A percentile compares a stretch with the other conserved stretches of the same genome.
These are phyloP conservation scores for Hymenochaete sp. DNA, from an alignment of 1,284 basidiomycete genomes.

Conservation along the genomic window DNA sequence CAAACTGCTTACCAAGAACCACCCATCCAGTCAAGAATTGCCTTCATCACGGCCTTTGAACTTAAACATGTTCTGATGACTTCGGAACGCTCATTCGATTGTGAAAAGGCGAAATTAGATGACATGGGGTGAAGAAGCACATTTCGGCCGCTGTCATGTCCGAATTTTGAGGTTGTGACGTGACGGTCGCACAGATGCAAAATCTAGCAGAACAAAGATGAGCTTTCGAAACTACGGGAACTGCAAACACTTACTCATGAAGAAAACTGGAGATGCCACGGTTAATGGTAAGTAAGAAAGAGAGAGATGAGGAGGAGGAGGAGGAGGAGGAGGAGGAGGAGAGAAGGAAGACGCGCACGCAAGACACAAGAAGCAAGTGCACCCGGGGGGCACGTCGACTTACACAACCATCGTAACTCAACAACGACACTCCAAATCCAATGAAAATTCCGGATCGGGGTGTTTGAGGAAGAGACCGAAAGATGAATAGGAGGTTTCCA, in stretches of 20 bases:
- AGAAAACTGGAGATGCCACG: slow-evolving; percentile 36
- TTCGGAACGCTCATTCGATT: slow-evolving; percentile 88
- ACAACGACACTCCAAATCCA: too few species aligned
- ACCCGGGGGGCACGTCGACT: too few species aligned
- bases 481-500: too few species aligned
- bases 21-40: slow-evolving; percentile 98
- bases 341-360: too few species aligned
- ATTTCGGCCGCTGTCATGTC: slow-evolving; percentile 98
- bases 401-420: too few species aligned
- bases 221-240: not conserved
- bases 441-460: too few species aligned
- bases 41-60: slow-evolving; percentile 98
- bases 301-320: too few species aligned
- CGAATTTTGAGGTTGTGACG: slow-evolving; percentile 94
- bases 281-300: too few species aligned
- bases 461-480: too few species aligned
- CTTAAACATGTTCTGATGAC: slow-evolving; percentile 98
- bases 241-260: slow-evolving; percentile 33
- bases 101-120: too few species aligned
- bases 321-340: too few species aligned
- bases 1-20: slow-evolving; percentile 76
- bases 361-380: too few species aligned
- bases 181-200: slow-evolving; percentile 86
- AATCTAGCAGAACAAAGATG: slow-evolving; percentile 41
- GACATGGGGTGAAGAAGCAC: slow-evolving; percentile 20